Percentiles rank a stretch among this genome's conserved stretches.
These are phyloP conservation scores for Candida verbasci DNA, from an alignment of 805 yeast species.

Conservation along the genomic window DNA sequence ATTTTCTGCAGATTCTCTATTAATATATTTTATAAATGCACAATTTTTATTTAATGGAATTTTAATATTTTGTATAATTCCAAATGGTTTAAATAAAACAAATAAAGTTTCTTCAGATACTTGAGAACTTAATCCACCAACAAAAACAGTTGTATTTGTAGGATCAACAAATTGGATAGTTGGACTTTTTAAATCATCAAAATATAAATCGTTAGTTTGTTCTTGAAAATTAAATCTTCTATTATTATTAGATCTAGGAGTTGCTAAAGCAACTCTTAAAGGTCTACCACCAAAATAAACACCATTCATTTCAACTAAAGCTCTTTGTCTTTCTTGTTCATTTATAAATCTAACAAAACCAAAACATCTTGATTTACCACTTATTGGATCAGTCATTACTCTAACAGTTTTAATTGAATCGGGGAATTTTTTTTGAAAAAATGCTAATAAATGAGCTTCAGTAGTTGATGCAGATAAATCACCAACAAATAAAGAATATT, in stretches of 20 bases:
- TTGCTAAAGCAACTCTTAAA: slow-evolving; percentile 72
- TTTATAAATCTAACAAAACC: slow-evolving; percentile 76
- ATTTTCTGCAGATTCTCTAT: slow-evolving; percentile 76
- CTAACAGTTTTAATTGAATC: slow-evolving; percentile 71
- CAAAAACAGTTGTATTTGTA: slow-evolving; percentile 69
- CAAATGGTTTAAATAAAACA: slow-evolving; percentile 67
- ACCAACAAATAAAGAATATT: slow-evolving; percentile 77
- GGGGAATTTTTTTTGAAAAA: slow-evolving; percentile 63
- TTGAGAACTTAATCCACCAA: slow-evolving; percentile 69
- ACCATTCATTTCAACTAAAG: slow-evolving; percentile 72
- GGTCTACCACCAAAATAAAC: slow-evolving; percentile 77
- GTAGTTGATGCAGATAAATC: slow-evolving; percentile 75
- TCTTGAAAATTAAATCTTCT: too few relatives aligned
- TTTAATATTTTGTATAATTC: slow-evolving; percentile 63
- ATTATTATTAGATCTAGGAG: slow-evolving; percentile 47
- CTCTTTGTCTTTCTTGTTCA: slow-evolving; percentile 64
- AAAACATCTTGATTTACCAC: slow-evolving; percentile 73
- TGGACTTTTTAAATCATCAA: too few relatives aligned
- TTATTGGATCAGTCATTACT: slow-evolving; percentile 81
- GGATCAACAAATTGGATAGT: slow-evolving; percentile 49
- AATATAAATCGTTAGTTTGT: too few relatives aligned
- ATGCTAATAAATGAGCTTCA: slow-evolving; percentile 69
- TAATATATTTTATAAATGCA: slow-evolving; percentile 81
- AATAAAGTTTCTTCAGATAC: slow-evolving; percentile 59
- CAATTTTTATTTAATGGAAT: slow-evolving; percentile 81